Conservation (phyloP, 139 green algal genomes). For the Yamagishiella unicocca region DNA sequence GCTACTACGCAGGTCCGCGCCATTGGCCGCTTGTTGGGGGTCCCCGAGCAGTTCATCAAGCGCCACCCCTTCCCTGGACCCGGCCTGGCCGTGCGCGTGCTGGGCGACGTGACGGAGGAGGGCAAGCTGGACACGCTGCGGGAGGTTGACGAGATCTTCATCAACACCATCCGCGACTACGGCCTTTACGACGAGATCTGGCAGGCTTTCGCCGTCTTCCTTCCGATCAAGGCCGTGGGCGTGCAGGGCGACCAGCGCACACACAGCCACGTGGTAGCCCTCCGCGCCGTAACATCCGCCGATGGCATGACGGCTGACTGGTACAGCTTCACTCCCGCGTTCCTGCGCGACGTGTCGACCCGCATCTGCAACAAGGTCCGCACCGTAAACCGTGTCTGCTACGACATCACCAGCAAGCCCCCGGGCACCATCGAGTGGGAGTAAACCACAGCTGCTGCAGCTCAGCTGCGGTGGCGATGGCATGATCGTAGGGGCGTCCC, state of each 20-base stretch:
- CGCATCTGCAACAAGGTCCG: constrained; percentile 97
- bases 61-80: constrained; percentile 97
- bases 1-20: constrained; percentile 70
- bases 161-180: constrained; percentile 93
- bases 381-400: constrained; percentile 96
- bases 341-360: constrained; percentile 90
- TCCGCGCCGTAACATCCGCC: constrained; percentile 88
- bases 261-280: constrained; percentile 94
- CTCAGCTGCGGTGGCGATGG: too few species aligned
- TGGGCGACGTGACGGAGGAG: constrained; percentile 94
- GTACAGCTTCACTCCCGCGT: constrained; percentile 95
- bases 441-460: constrained; percentile 55
- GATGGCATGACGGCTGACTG: constrained; percentile 99
- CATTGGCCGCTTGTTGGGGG: constrained; percentile 77
- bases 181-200: constrained; percentile 99
- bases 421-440: constrained; percentile 99
- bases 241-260: constrained; percentile 97
- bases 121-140: constrained; percentile 80
- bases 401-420: constrained; percentile 99
- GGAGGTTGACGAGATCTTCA: constrained; percentile 96
- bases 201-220: constrained; percentile 99
- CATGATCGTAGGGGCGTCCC: too few species aligned
- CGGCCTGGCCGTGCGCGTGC: constrained; percentile 94
- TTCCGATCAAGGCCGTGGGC: constrained; percentile 89
- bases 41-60: constrained; percentile 89